A percentile compares a stretch with the other conserved stretches of the same genome.
phyloP scores from a whole-genome alignment of 495 filamentous ascomycete species.

The Staphylotrichum tortipilum region DNA sequence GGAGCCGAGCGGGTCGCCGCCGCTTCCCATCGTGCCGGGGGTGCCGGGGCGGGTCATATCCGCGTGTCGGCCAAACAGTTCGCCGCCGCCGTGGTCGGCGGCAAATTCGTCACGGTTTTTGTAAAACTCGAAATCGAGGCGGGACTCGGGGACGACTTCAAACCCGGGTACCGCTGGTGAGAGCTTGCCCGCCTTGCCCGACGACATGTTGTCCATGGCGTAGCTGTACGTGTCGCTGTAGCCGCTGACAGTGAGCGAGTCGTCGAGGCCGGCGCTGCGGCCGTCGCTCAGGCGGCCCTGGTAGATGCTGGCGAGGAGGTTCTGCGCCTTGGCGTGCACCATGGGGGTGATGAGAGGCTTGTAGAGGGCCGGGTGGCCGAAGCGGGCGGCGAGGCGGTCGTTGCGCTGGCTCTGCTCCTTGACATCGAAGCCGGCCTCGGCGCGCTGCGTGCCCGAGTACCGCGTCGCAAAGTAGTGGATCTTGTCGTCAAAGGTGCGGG shows the following conservation, averaged over 20 bases:
- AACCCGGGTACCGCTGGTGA: slow-evolving; percentile 50
- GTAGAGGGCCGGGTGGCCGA: slow-evolving; percentile 87
- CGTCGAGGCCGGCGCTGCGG: slow-evolving; percentile 43
- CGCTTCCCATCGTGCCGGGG: slow-evolving; percentile 43
- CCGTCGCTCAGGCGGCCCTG: slow-evolving; percentile 62
- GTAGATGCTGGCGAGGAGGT: slow-evolving; percentile 71
- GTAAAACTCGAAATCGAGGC: slow-evolving; percentile 90
- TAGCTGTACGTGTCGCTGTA: slow-evolving; percentile 63
- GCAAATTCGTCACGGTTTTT: slow-evolving; percentile 84
- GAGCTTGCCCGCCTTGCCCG: slow-evolving; percentile 61
- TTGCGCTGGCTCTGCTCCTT: slow-evolving; percentile 40
- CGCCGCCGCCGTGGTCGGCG: slow-evolving; percentile 73
- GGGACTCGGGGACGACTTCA: slow-evolving; percentile 79
- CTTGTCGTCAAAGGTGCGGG: slow-evolving; percentile 62
- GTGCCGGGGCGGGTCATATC: slow-evolving; percentile 62
- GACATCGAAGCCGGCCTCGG: slow-evolving; percentile 29
- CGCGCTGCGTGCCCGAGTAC: slow-evolving; percentile 49
- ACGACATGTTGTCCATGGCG: slow-evolving; percentile 71
- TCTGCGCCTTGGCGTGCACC: slow-evolving; percentile 85
- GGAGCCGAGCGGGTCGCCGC: slow-evolving; percentile 28
- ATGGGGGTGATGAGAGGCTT: slow-evolving; percentile 86
- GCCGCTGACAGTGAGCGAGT: slow-evolving; percentile 49
- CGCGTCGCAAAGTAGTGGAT: slow-evolving; percentile 66
- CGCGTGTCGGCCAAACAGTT: slow-evolving; percentile 59
- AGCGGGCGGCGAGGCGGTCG: slow-evolving; percentile 70